Evolutionary conservation across 2,329 filamentous ascomycete species (phyloP).

Genomic region (Colletotrichum magnum): DNA sequence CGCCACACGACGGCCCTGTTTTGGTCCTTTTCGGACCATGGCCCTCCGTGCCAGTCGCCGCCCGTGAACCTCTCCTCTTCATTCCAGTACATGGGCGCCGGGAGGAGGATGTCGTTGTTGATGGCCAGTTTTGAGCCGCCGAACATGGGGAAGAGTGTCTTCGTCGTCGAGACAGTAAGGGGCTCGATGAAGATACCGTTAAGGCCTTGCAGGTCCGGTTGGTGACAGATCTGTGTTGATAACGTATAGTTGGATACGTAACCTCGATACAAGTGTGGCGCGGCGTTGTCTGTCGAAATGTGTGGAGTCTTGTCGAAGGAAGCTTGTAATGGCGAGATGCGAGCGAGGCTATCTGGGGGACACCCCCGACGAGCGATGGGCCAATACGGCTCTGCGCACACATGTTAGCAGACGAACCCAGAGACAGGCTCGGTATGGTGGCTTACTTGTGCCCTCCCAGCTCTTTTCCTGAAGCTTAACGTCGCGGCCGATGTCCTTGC

Average conservation of each 20-base stretch:
- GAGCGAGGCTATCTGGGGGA: slow-evolving; percentile 72
- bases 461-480: slow-evolving; percentile 55
- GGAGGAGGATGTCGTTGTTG: slow-evolving; percentile 80
- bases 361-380: slow-evolving; percentile 72
- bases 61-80: slow-evolving; percentile 74
- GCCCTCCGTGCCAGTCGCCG: slow-evolving; percentile 64
- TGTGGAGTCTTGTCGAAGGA: slow-evolving; percentile 60
- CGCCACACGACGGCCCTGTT: slow-evolving; percentile 71
- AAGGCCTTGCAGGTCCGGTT: slow-evolving; percentile 73
- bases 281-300: slow-evolving; percentile 61
- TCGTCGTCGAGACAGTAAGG: slow-evolving; percentile 68
- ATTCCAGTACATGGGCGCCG: slow-evolving; percentile 78
- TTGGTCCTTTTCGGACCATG: slow-evolving; percentile 68
- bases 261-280: slow-evolving; percentile 67
- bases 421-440: background rate
- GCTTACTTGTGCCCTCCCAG: slow-evolving; percentile 66
- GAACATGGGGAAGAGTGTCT: slow-evolving; percentile 74
- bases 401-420: background rate
- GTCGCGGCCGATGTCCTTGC: slow-evolving; percentile 51
- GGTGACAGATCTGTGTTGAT: slow-evolving; percentile 74
- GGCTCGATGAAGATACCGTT: slow-evolving; percentile 77
- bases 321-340: slow-evolving; percentile 57
- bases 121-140: slow-evolving; percentile 77
- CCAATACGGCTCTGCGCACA: slow-evolving; percentile 66
- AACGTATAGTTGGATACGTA: slow-evolving; percentile 74